Evolutionary conservation across 2,329 filamentous ascomycete genomes (phyloP).

Genomic region (Sclerotiophoma versabilis): DNA sequence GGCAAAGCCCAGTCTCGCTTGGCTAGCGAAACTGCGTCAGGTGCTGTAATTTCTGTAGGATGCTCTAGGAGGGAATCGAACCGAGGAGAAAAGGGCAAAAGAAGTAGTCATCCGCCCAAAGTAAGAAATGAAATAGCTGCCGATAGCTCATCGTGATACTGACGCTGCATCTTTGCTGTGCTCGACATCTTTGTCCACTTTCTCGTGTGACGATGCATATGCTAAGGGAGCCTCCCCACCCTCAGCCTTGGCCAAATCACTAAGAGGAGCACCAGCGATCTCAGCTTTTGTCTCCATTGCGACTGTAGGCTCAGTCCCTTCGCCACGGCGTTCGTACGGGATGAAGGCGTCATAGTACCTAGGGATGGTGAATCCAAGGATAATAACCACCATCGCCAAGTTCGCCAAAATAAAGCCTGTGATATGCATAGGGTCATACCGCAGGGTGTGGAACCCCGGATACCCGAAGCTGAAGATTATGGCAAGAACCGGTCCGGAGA

Average conservation of each 20-base stretch:
- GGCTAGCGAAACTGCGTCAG: no score
- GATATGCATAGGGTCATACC: constrained; percentile 48
- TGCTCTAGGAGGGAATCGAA: background rate
- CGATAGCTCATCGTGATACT: background rate
- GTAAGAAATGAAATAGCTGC: background rate
- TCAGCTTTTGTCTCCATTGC: constrained; percentile 39
- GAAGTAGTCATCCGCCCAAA: no score
- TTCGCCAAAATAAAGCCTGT: constrained; percentile 42
- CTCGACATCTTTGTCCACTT: constrained; percentile 3
- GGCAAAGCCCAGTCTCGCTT: no score
- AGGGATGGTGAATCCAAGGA: constrained; percentile 60
- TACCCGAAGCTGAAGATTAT: constrained; percentile 47
- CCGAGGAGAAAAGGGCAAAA: background rate
- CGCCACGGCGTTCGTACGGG: constrained; percentile 54
- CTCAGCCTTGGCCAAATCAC: constrained; percentile 6
- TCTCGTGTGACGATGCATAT: constrained; percentile 14
- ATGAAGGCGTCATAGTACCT: constrained; percentile 63
- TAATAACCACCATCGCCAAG: constrained; percentile 54
- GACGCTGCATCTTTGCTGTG: background rate
- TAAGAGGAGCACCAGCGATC: constrained; percentile 25
- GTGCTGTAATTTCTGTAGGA: background rate
- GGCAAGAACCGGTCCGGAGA: constrained; percentile 42
- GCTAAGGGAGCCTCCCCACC: background rate
- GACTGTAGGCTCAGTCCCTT: constrained; percentile 52
- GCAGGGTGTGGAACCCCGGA: constrained; percentile 41